phyloP scores from a whole-genome alignment of 2,329 filamentous ascomycete species.

The Fusarium sp. region DNA sequence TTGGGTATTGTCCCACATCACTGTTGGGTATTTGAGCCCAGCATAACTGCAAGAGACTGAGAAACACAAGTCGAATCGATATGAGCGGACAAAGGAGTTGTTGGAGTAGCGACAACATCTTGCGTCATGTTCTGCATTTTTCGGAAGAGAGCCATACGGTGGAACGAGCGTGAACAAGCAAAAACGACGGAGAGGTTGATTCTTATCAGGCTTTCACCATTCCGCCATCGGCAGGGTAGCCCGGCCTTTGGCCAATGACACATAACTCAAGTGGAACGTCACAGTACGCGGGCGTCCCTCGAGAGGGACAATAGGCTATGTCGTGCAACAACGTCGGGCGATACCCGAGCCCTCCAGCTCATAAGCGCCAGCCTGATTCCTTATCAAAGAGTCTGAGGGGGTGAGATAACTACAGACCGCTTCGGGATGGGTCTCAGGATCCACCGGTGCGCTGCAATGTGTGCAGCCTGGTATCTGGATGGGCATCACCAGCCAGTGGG shows the following conservation, averaged over 20 bases:
- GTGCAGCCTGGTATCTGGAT: background rate
- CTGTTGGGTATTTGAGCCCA: background rate
- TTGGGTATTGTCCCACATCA: background rate
- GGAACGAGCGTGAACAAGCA: background rate
- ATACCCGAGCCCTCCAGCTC: background rate
- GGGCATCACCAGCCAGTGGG: background rate
- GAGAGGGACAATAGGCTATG: background rate
- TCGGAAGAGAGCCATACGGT: background rate
- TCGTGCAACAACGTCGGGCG: background rate
- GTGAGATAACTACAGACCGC: background rate
- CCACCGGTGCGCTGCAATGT: background rate
- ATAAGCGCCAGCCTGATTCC: background rate
- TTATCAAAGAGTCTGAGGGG: background rate
- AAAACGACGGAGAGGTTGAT: background rate
- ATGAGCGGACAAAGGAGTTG: background rate
- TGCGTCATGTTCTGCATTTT: too few relatives aligned
- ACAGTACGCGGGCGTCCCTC: background rate
- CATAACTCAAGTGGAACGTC: background rate
- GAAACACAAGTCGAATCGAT: background rate
- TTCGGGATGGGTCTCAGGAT: background rate
- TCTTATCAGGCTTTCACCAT: background rate
- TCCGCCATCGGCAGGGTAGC: background rate
- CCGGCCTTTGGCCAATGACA: background rate
- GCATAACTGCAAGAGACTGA: background rate
- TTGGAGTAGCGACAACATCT: background rate